phyloP scores from a whole-genome alignment of 2,329 filamentous ascomycete species.

The Sarocladiaceae sp. region DNA sequence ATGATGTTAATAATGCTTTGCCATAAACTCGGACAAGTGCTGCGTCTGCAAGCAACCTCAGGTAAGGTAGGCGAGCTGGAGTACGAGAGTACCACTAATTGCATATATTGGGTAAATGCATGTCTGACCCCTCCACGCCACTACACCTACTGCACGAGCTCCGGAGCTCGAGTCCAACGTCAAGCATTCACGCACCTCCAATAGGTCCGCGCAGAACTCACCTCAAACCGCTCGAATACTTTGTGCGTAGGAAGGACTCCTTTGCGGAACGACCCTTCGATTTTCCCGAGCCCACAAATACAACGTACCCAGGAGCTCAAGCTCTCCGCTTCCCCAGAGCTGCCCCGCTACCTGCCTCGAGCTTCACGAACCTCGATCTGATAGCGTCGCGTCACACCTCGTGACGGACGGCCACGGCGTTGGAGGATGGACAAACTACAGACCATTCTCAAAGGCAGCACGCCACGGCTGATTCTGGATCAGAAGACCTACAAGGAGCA shows the following conservation, averaged over 20 bases:
- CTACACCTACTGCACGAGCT: neutral
- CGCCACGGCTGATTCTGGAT: neutral
- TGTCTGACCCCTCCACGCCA: conserved; percentile 1
- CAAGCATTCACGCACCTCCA: conserved; percentile 4
- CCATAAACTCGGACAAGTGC: no score
- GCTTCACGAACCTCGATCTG: neutral
- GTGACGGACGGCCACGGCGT: neutral
- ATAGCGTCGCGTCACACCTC: neutral
- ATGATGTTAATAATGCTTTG: no score
- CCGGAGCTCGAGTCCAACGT: conserved; percentile 5
- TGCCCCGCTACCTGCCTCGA: neutral
- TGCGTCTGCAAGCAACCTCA: no score
- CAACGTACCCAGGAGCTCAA: no score
- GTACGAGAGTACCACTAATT: no score
- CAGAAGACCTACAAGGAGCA: neutral
- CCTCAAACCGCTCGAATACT: no score
- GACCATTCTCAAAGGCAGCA: neutral
- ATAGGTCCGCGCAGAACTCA: no score
- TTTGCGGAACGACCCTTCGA: no score
- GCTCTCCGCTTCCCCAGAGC: no score
- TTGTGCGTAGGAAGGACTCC: no score
- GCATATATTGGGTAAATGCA: neutral
- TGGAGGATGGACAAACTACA: conserved; percentile 5
- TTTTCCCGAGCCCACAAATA: no score
- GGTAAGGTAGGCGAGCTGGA: no score